phyloP scores from a whole-genome alignment of 108 stramenopile species.

The Nitzschia putrida region DNA sequence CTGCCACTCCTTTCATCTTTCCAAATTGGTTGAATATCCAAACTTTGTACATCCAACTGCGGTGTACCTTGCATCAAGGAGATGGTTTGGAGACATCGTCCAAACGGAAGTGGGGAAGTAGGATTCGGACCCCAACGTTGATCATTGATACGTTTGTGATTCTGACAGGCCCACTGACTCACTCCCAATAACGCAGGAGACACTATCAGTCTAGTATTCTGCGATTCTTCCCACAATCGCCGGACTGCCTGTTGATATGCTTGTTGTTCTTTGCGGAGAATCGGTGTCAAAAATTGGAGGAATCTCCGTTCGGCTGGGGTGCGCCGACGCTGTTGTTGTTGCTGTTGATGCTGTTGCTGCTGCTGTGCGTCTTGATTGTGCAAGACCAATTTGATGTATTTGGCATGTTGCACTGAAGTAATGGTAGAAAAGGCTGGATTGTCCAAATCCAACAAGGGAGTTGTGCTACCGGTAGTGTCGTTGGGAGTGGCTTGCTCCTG shows the following conservation, averaged over 20 bases:
- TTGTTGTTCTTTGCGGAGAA: slow-evolving; percentile 27
- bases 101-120: slow-evolving; percentile 10
- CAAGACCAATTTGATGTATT: slow-evolving; percentile 23
- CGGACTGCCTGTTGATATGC: slow-evolving; percentile 27
- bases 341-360: background rate
- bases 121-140: slow-evolving; percentile 3
- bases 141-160: slow-evolving; percentile 14
- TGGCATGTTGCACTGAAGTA: slow-evolving; percentile 25
- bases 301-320: slow-evolving; percentile 18
- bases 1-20: no score
- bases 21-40: slow-evolving; percentile 2
- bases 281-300: slow-evolving; percentile 2
- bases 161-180: slow-evolving; percentile 28
- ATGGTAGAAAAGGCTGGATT: slow-evolving; percentile 34
- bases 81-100: slow-evolving; percentile 31
- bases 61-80: slow-evolving; percentile 6
- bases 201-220: slow-evolving; percentile 11
- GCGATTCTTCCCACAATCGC: slow-evolving; percentile 23
- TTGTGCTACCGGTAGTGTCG: background rate
- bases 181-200: background rate
- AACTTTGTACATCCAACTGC: slow-evolving; percentile 3
- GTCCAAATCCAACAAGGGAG: slow-evolving; percentile 11
- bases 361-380: background rate
- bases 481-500: background rate
- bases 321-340: slow-evolving; percentile 20